A percentile compares a stretch with the other conserved stretches of the same genome.
These are phyloP conservation scores for Platanus orientalis DNA, from an alignment of 164 flowering plant species.

Conservation along the genomic window DNA sequence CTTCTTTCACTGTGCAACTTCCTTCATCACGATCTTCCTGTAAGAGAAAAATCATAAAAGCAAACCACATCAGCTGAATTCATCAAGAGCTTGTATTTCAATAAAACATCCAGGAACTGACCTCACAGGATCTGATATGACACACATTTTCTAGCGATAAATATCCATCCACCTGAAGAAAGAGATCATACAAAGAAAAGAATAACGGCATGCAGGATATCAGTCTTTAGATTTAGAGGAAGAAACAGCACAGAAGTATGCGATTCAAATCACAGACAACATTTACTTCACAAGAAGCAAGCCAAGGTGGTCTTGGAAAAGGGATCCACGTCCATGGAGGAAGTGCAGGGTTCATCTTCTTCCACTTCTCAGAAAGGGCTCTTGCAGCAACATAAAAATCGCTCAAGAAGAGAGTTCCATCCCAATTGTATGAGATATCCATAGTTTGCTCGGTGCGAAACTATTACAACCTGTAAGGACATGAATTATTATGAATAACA, in stretches of 20 bases:
- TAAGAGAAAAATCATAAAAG: slow-evolving; percentile 3
- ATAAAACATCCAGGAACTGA: slow-evolving; percentile 10
- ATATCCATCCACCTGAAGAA: slow-evolving; percentile 41
- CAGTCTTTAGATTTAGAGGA: not conserved
- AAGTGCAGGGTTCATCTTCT: slow-evolving; percentile 22
- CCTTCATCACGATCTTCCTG: slow-evolving; percentile 31
- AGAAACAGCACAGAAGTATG: not conserved
- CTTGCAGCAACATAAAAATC: slow-evolving; percentile 42
- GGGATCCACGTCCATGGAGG: slow-evolving; percentile 63
- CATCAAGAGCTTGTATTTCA: not conserved
- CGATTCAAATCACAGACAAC: not conserved
- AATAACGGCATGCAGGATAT: not conserved
- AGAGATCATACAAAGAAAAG: not conserved
- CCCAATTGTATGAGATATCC: slow-evolving; percentile 32
- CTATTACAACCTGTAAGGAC: too few relatives aligned
- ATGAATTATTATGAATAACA: too few relatives aligned
- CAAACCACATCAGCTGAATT: not conserved
- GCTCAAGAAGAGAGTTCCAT: slow-evolving; percentile 42
- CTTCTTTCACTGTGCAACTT: slow-evolving; percentile 24
- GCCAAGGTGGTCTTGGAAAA: slow-evolving; percentile 27
- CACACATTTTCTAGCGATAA: slow-evolving; percentile 43
- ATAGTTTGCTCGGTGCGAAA: slow-evolving; percentile 13
- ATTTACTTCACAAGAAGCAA: slow-evolving; percentile 24
- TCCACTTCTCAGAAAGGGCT: slow-evolving; percentile 47
- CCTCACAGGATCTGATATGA: slow-evolving; percentile 27